These are phyloP conservation scores for Nannizzia gypsea DNA, from an alignment of 2,329 filamentous ascomycete genomes.

Conservation along the genomic window DNA sequence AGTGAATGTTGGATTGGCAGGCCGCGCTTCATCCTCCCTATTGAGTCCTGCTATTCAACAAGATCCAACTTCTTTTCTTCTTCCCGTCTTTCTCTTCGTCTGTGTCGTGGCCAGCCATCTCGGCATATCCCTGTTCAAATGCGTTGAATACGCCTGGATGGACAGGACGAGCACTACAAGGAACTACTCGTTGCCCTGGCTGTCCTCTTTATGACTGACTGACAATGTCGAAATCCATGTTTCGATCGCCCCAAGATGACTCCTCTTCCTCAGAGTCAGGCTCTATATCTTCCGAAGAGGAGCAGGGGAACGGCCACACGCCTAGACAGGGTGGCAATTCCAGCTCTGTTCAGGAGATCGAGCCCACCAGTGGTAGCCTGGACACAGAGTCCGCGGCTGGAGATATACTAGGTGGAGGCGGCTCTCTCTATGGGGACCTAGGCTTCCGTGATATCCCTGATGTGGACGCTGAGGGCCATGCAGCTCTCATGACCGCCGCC, in stretches of 20 bases:
- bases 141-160: background rate
- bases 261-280: constrained; percentile 7
- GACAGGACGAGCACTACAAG: background rate
- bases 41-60: background rate
- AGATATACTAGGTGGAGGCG: constrained; percentile 3
- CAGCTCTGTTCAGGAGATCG: background rate
- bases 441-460: constrained; percentile 15
- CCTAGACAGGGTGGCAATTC: background rate
- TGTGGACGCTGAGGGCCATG: constrained; percentile 27
- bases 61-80: background rate
- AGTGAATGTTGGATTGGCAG: background rate
- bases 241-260: constrained; percentile 28
- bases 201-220: background rate
- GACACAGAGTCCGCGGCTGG: background rate
- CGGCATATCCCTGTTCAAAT: background rate
- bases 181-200: constrained; percentile 5
- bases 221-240: constrained; percentile 28
- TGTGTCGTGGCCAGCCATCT: background rate
- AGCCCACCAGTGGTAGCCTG: background rate
- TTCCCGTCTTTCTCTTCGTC: background rate
- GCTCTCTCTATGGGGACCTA: constrained; percentile 8
- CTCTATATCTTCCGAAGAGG: background rate
- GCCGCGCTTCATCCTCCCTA: background rate
- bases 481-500: constrained; percentile 33
- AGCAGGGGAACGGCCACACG: background rate